phyloP scores from a whole-genome alignment of 1,139 yeast species.

The Yamadazyma songkhlaensis region DNA sequence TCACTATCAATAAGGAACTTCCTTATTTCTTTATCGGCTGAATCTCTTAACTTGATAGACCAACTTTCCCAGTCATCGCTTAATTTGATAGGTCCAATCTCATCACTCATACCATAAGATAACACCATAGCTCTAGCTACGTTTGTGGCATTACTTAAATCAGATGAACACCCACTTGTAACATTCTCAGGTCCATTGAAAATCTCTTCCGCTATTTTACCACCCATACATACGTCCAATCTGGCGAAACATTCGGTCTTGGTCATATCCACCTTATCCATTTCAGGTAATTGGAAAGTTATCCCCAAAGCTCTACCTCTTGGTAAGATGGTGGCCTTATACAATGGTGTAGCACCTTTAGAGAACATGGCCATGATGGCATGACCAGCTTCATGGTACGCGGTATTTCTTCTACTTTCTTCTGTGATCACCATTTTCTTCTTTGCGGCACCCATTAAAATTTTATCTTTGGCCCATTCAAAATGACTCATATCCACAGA shows the following conservation, averaged over 20 bases:
- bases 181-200: conserved; percentile 89
- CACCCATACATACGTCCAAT: conserved; percentile 98
- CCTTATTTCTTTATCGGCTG: conserved; percentile 91
- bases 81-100: conserved; percentile 86
- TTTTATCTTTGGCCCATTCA: conserved; percentile 99
- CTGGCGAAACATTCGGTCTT: conserved; percentile 87
- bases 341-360: conserved; percentile 92
- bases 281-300: conserved; percentile 95
- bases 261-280: conserved; percentile 95
- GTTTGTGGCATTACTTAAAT: conserved; percentile 81
- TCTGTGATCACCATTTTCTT: conserved; percentile 97
- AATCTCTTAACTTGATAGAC: conserved; percentile 84
- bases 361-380: conserved; percentile 97
- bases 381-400: conserved; percentile 99
- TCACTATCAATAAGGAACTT: conserved; percentile 72
- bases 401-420: conserved; percentile 89
- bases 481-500: conserved; percentile 88
- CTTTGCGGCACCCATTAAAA: conserved; percentile 96
- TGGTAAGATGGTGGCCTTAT: conserved; percentile 95
- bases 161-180: conserved; percentile 93
- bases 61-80: conserved; percentile 91
- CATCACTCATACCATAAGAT: conserved; percentile 93
- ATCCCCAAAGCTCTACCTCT: conserved; percentile 96
- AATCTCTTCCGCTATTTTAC: conserved; percentile 94
- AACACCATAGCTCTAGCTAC: conserved; percentile 98